Evolutionary conservation across 1,284 basidiomycete genomes (phyloP), one percentile per base, ranked within the genome.

Genomic region (Ceratobasidium sp.): DNA sequence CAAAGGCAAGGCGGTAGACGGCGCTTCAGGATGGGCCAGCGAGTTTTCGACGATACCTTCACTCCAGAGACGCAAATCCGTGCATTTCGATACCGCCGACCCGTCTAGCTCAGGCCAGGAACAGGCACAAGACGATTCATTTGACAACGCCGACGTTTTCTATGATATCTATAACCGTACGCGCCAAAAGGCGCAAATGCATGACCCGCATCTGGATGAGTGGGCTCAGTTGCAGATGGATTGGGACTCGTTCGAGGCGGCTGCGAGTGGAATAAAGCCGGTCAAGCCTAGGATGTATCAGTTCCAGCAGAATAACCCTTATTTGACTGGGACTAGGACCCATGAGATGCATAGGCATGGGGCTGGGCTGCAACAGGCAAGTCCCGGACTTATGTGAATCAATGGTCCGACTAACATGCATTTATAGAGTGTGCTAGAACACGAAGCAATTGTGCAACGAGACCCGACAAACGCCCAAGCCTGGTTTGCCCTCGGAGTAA

Each of bases 401-500:
- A 32, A 15, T 34, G 25, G 12, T 20, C 13, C 13, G 49, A 69
- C 32, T 7, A 25, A 53, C 32, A 35, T 38, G 7, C 32, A 49
- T 69, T 69, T 75, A 50, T 78, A 95, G 93, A 92, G 85, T 72
- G 87, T 95, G 5, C 83, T 98, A 17, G 92, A 96, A 78, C 84
- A 95, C 31, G 96, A 99, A 80, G 96, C 95, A 2, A 86, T 85
- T 7, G 94, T 97, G 8, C 93, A 97, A 76, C 84, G 84, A 47
- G 85, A 95, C 74, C 88, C 91, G 42, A 81, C 78, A 0, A 86
- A 92, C 72, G 88, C 92, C 0, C 75, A 80, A 40, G 90, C 90
- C 6, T 99, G 96, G 96, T 95, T 87, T 76, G 87, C 91, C 70
- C 88, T 99, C 52, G 96, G 97, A 29, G 89, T 99, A 53, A 96